Evolutionary conservation across 139 green algal genomes (phyloP).

Genomic region (Chlorella vulgaris): DNA sequence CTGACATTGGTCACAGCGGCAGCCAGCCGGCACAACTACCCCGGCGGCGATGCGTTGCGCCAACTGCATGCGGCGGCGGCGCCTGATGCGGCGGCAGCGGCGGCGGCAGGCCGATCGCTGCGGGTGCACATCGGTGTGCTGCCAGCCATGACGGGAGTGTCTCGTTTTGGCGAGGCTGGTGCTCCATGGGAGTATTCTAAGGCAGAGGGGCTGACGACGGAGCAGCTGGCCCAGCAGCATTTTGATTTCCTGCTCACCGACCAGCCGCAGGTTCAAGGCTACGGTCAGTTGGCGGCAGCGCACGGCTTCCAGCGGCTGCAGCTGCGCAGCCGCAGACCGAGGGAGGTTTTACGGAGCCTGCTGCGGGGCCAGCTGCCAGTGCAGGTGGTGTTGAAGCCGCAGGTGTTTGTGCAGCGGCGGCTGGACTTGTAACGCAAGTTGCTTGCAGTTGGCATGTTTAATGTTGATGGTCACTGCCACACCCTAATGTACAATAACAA

Average conservation of each 20-base stretch:
- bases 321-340: not conserved
- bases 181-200: slow-evolving; percentile 67
- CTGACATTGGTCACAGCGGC: slow-evolving; percentile 36
- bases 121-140: slow-evolving; percentile 71
- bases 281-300: slow-evolving; percentile 20
- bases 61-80: slow-evolving; percentile 47
- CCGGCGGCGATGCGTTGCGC: slow-evolving; percentile 64
- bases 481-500: too few species aligned
- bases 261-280: slow-evolving; percentile 38
- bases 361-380: slow-evolving; percentile 26
- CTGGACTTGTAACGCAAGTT: not conserved
- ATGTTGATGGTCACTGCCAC: too few species aligned
- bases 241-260: slow-evolving; percentile 61
- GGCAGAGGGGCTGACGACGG: slow-evolving; percentile 34
- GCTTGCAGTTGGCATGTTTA: not conserved
- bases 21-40: slow-evolving; percentile 66
- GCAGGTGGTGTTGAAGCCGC: slow-evolving; percentile 17
- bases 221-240: slow-evolving; percentile 4
- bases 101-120: not conserved
- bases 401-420: slow-evolving; percentile 40
- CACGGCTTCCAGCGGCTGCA: slow-evolving; percentile 36
- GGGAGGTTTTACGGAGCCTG: not conserved
- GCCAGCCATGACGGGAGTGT: slow-evolving; percentile 79
- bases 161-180: slow-evolving; percentile 61
- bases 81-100: not conserved